A percentile compares a stretch with the other conserved stretches of the same genome.
Conservation (phyloP, 768 basidiomycete species). For the Phylloporus rhodoxanthus region DNA sequence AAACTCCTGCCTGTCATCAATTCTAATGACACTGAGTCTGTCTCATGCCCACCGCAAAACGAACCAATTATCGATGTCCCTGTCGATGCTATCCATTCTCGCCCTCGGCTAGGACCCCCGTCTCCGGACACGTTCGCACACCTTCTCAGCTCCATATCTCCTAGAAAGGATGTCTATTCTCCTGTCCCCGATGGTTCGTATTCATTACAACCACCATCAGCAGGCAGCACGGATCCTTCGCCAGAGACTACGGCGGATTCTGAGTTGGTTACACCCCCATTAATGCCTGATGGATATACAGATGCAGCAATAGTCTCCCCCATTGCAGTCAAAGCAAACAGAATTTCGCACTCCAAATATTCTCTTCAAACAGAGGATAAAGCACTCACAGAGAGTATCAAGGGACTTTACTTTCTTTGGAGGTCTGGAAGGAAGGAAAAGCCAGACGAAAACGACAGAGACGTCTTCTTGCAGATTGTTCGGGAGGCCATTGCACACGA, state of each 20-base stretch:
- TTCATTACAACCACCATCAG: constrained; percentile 5
- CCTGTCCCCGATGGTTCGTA: constrained; percentile 7
- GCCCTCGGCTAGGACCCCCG: constrained; percentile 15
- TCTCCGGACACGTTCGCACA: constrained; percentile 22
- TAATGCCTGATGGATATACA: constrained; percentile 4
- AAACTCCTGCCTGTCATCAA: constrained; percentile 16
- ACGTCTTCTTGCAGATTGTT: constrained; percentile 33
- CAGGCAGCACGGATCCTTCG: constrained; percentile 5
- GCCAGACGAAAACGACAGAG: constrained; percentile 18
- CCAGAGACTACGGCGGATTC: constrained; percentile 19
- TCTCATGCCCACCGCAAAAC: constrained; percentile 4
- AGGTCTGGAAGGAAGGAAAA: constrained; percentile 32
- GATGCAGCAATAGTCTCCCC: constrained; percentile 14
- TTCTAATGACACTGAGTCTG: constrained; percentile 2
- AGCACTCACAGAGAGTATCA: constrained; percentile 47
- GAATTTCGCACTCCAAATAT: constrained; percentile 4
- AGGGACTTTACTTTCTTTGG: constrained; percentile 58
- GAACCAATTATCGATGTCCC: constrained; percentile 11
- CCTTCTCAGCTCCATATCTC: constrained; percentile 26
- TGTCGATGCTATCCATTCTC: constrained; percentile 16
- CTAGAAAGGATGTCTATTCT: constrained; percentile 16
- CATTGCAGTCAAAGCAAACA: constrained; percentile 10
- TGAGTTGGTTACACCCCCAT: constrained; percentile 21
- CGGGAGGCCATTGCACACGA: constrained; percentile 24
- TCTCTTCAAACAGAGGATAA: constrained; percentile 27